A percentile compares a stretch with the other conserved stretches of the same genome.
These are phyloP conservation scores for Phytophthora cryptogea DNA, from an alignment of 352 stramenopile genomes.

Conservation along the genomic window DNA sequence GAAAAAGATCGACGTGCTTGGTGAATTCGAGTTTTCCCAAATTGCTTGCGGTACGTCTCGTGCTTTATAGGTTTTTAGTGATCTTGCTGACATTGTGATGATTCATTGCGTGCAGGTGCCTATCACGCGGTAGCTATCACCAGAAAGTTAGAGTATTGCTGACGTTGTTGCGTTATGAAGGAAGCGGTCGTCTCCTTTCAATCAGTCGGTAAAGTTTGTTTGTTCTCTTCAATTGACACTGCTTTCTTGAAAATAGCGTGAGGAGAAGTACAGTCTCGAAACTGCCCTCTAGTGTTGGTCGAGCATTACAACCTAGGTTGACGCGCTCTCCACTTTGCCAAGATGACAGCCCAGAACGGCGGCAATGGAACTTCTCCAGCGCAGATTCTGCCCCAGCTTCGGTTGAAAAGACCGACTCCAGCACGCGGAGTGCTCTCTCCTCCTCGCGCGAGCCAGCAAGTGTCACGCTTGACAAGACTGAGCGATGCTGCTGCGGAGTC, in stretches of 20 bases:
- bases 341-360: conserved; percentile 18
- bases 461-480: conserved; percentile 1
- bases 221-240: neutral
- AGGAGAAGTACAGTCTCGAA: conserved; percentile 13
- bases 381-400: conserved; percentile 26
- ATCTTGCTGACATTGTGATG: conserved; percentile 8
- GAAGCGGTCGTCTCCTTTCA: conserved; percentile 4
- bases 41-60: conserved; percentile 63
- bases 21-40: conserved; percentile 54
- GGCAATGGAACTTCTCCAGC: conserved; percentile 3
- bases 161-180: conserved; percentile 1
- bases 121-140: conserved; percentile 72
- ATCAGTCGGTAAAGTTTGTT: conserved; percentile 4
- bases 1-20: conserved; percentile 43
- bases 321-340: neutral
- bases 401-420: conserved; percentile 12
- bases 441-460: conserved; percentile 9
- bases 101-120: conserved; percentile 39
- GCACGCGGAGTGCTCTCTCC: conserved; percentile 25
- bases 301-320: neutral
- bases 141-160: conserved; percentile 53
- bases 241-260: conserved; percentile 28
- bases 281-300: conserved; percentile 9
- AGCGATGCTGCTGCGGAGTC: conserved; percentile 14
- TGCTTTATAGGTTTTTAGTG: neutral